Percentiles rank a stretch among this genome's conserved stretches.
phyloP scores from a whole-genome alignment of 176 grass and related monocot species.

The Cenchrus purpureus region DNA sequence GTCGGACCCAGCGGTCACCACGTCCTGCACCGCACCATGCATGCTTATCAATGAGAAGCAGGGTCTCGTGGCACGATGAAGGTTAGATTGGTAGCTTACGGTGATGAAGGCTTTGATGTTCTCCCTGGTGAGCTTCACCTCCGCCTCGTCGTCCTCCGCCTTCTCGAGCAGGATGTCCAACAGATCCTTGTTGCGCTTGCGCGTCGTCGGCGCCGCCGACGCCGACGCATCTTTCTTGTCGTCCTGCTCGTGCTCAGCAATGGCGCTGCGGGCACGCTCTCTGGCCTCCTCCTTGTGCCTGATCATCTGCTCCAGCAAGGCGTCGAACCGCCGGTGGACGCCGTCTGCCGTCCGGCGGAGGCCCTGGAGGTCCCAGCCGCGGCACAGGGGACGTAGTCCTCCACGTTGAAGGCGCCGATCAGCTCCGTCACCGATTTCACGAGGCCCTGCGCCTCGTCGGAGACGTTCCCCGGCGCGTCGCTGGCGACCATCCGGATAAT shows the following conservation, averaged over 20 bases:
- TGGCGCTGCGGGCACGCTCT: not conserved
- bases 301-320: slow-evolving; percentile 65
- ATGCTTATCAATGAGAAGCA: not conserved
- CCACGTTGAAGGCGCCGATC: slow-evolving; percentile 58
- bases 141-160: slow-evolving; percentile 46
- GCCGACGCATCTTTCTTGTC: not conserved
- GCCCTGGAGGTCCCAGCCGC: slow-evolving; percentile 71
- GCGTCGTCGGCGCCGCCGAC: not conserved
- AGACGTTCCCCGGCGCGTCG: slow-evolving; percentile 25
- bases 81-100: slow-evolving; percentile 29
- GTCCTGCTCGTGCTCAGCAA: not conserved
- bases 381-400: slow-evolving; percentile 67
- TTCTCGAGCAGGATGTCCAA: slow-evolving; percentile 72
- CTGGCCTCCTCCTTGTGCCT: slow-evolving; percentile 51
- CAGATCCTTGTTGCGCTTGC: slow-evolving; percentile 54
- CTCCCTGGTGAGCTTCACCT: slow-evolving; percentile 67
- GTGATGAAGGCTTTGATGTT: slow-evolving; percentile 85
- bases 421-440: slow-evolving; percentile 66
- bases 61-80: not conserved
- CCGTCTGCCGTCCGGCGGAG: slow-evolving; percentile 45
- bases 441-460: slow-evolving; percentile 49
- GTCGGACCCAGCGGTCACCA: slow-evolving; percentile 56
- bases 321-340: slow-evolving; percentile 63
- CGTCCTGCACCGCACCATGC: slow-evolving; percentile 42
- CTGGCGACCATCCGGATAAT: slow-evolving; percentile 62